Base-by-base conservation (phyloP, 1,284 basidiomycete species). In the Dichomitus squalens region DNA sequence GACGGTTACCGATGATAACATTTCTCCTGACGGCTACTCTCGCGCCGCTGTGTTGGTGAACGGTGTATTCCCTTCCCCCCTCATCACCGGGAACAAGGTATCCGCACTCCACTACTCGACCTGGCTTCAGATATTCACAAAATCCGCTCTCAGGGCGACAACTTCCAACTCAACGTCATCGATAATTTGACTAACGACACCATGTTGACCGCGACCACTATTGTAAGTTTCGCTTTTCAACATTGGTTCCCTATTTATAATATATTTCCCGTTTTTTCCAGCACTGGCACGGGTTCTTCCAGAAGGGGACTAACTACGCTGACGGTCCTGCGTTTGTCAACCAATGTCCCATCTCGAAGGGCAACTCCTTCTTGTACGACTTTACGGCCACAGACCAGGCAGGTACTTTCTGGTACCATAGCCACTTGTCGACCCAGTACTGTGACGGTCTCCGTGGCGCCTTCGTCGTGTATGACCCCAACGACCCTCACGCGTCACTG, bases 331-430 rank as follows among this genome's bases (percentile, higher is more conserved):
- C 74, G 0, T 72, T 73, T 43, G 74, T 82, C 33, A 78, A 72
- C 31, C 80, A 83, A 60, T 86, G 84, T 63, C 81, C 81, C 1
- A 82, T 86, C 57, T 73, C 75, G 2, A 69, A 79, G 0, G 73
- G 73, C 0, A 63, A 72, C 18, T 73, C 72, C 7, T 85, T 82
- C 72, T 72, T 77, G 18, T 85, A 77, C 58, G 64, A 73, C 43
- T 71, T 77, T 59, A 65, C 39, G 14, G 67, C 68, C 3, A 66
- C 70, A 20, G 67, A 64, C 20, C 74, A 73, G 48, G 72, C 75
- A 3, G 76, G 74, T 49, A 74, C 66, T 1, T 65, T 55, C 36
- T 63, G 58, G 61, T 65, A 66, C 46, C 63, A 68, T 39, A 66
- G 57, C 44, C 66, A 70, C 74, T 44, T 68, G 39, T 64, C 61